phyloP scores from a whole-genome alignment of 352 stramenopile genomes.

The Phytophthora syringae region DNA sequence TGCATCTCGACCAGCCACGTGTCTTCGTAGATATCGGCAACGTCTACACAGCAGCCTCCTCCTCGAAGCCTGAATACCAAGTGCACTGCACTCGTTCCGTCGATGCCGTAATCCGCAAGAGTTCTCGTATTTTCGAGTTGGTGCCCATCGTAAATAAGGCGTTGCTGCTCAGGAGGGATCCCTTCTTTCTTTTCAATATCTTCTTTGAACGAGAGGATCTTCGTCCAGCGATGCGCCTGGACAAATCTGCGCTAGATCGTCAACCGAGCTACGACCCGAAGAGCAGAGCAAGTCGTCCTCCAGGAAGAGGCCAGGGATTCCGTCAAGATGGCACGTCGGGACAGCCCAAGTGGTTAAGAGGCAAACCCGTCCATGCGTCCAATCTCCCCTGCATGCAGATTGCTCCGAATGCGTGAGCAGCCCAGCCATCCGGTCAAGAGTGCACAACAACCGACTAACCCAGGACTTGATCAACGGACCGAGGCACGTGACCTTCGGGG shows the following conservation, averaged over 20 bases:
- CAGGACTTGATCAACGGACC: not conserved
- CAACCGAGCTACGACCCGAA: not conserved
- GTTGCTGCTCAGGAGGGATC: not conserved
- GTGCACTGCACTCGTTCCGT: not conserved
- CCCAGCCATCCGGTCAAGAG: no score
- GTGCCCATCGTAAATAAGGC: not conserved
- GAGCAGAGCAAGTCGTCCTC: not conserved
- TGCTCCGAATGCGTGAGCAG: no score
- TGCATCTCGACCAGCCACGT: not conserved
- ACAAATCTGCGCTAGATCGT: not conserved
- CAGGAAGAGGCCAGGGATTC: not conserved
- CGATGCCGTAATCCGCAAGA: not conserved
- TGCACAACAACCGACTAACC: no score
- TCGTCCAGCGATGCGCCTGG: not conserved
- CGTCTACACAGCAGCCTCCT: not conserved
- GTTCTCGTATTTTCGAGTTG: not conserved
- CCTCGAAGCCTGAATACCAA: not conserved
- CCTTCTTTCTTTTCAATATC: not conserved
- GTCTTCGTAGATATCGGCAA: not conserved
- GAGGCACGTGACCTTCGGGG: not conserved
- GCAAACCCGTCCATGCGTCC: not conserved
- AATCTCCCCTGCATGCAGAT: not conserved
- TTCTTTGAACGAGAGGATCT: not conserved
- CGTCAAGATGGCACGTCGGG: not conserved
- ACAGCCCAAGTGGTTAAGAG: not conserved